These are phyloP conservation scores for Pichia insulana DNA, from an alignment of 805 yeast genomes.

Conservation along the genomic window DNA sequence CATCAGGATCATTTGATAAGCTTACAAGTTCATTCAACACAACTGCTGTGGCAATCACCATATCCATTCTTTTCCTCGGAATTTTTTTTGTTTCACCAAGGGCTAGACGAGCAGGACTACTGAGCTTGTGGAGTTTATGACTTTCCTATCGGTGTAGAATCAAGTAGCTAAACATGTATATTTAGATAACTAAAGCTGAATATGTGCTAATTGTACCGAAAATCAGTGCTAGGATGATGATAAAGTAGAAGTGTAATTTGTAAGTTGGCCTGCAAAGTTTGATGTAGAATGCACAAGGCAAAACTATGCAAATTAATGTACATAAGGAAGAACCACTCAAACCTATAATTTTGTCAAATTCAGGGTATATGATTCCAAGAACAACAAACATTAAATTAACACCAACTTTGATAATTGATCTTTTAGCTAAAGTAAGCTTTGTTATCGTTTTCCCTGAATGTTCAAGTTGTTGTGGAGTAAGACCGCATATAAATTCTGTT, in stretches of 20 bases:
- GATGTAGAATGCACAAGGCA: conserved; percentile 72
- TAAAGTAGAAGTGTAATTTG: conserved; percentile 34
- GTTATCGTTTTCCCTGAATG: conserved; percentile 10
- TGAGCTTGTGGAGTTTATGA: conserved; percentile 37
- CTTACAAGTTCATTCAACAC: conserved; percentile 62
- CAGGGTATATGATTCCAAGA: conserved; percentile 67
- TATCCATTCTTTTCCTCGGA: conserved; percentile 39
- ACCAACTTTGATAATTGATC: conserved; percentile 30
- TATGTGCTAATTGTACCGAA: conserved; percentile 55
- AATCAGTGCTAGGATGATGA: conserved; percentile 38
- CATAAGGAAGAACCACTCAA: conserved; percentile 79
- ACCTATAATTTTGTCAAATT: conserved; percentile 77
- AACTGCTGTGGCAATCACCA: conserved; percentile 50
- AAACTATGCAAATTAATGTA: conserved; percentile 66
- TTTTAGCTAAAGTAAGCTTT: no score
- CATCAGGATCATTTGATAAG: conserved; percentile 78
- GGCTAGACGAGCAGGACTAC: conserved; percentile 45
- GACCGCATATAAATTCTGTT: conserved; percentile 39
- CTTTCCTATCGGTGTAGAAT: no score
- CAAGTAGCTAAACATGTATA: no score
- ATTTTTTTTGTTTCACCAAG: conserved; percentile 48
- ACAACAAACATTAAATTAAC: conserved; percentile 58
- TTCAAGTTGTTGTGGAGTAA: conserved; percentile 23
- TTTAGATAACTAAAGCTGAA: conserved; percentile 34
- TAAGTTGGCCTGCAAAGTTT: conserved; percentile 43